phyloP scores from a whole-genome alignment of 2,329 filamentous ascomycete genomes.

The Venturia oleaginea region DNA sequence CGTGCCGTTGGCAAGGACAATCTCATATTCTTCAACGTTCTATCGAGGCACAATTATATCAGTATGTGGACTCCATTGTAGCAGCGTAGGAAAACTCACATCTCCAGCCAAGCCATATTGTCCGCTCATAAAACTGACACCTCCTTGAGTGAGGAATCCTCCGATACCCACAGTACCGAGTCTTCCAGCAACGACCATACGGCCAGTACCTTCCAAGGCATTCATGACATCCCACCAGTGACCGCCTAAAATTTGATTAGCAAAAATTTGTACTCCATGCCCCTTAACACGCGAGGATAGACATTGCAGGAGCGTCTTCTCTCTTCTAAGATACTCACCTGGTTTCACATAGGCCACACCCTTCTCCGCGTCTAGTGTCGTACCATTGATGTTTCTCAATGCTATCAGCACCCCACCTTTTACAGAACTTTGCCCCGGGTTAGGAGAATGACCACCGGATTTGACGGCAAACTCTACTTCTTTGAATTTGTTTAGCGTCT shows the following conservation, averaged over 20 bases:
- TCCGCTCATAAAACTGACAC: conserved; percentile 6
- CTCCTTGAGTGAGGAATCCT: conserved; percentile 11
- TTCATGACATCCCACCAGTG: conserved; percentile 33
- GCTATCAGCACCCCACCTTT: conserved; percentile 31
- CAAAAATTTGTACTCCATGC: too few species aligned
- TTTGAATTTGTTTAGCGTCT: conserved; percentile 23
- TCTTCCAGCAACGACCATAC: conserved; percentile 25
- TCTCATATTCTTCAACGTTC: conserved; percentile 15
- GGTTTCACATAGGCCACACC: conserved; percentile 31
- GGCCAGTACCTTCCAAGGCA: conserved; percentile 25
- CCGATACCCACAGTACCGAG: conserved; percentile 17
- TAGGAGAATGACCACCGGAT: conserved; percentile 33
- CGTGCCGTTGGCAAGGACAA: conserved; percentile 20
- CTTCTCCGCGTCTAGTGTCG: conserved; percentile 26
- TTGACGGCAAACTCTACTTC: conserved; percentile 30
- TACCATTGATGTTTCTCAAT: conserved; percentile 27
- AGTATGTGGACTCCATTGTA: conserved; percentile 17
- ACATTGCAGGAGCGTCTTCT: too few species aligned
- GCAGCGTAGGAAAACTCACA: neutral
- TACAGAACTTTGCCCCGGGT: conserved; percentile 27
- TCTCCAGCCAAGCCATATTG: conserved; percentile 14
- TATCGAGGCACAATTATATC: conserved; percentile 25
- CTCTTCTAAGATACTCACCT: conserved; percentile 17
- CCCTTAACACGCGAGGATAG: too few species aligned
- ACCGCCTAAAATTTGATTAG: too few species aligned